A percentile compares a stretch with the other conserved stretches of the same genome.
Evolutionary conservation across 73 alveolate genomes (phyloP).

Genomic region (Diophrys appendiculata): DNA sequence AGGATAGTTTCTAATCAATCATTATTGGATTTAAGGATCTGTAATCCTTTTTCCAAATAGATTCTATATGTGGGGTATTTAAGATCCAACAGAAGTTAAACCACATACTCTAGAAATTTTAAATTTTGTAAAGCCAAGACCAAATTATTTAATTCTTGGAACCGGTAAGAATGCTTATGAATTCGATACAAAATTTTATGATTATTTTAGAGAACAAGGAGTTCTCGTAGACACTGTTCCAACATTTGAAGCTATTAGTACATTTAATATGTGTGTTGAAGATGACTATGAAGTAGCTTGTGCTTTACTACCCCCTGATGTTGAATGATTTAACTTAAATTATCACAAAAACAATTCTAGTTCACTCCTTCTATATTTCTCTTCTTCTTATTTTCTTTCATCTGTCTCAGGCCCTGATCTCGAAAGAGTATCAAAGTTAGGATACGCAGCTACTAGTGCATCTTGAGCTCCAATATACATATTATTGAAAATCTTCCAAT

Average conservation of each 20-base stretch:
- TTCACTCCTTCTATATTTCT: constrained; percentile 65
- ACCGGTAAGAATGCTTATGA: constrained; percentile 35
- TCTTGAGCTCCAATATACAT: constrained; percentile 97
- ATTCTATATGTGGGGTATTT: constrained; percentile 60
- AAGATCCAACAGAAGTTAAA: constrained; percentile 50
- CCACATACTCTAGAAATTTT: constrained; percentile 64
- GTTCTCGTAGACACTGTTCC: constrained; percentile 58
- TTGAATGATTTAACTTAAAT: neutral
- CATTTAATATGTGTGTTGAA: constrained; percentile 49
- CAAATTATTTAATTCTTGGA: constrained; percentile 56
- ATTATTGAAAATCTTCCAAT: constrained; percentile 99
- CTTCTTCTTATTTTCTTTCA: constrained; percentile 35
- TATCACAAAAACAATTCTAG: constrained; percentile 69
- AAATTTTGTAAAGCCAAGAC: constrained; percentile 59
- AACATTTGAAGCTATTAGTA: constrained; percentile 44
- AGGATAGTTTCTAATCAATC: constrained; percentile 50
- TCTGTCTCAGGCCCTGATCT: constrained; percentile 2
- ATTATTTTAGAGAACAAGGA: constrained; percentile 54
- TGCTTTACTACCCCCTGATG: constrained; percentile 12
- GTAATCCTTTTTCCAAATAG: constrained; percentile 53
- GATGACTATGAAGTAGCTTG: constrained; percentile 56
- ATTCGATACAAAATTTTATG: constrained; percentile 37
- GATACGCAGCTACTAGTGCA: constrained; percentile 89
- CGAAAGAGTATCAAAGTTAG: constrained; percentile 73
- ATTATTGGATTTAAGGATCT: constrained; percentile 58